Conservation (phyloP, 768 basidiomycete genomes). For the Leccinum subtestaceum region DNA sequence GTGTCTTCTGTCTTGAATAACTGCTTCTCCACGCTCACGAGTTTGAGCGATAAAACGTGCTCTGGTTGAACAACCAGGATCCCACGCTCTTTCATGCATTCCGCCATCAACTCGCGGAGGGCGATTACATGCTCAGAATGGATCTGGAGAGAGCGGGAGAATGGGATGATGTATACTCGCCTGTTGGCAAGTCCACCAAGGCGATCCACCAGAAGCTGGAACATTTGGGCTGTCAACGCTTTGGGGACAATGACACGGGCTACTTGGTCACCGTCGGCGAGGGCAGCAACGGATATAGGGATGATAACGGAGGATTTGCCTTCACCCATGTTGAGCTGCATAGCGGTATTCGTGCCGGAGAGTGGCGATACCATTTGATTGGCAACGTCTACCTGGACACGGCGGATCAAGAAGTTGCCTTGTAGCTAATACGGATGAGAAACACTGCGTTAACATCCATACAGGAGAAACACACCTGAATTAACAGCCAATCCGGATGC, state of each 20-base stretch:
- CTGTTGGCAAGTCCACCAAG: constrained; percentile 45
- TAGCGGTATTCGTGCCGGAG: constrained; percentile 34
- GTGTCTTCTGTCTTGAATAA: neutral
- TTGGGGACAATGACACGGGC: constrained; percentile 53
- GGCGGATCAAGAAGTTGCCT: constrained; percentile 41
- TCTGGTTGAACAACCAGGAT: constrained; percentile 53
- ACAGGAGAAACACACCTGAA: constrained; percentile 35
- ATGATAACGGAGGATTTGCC: constrained; percentile 51
- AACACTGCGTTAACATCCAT: neutral
- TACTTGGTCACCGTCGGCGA: constrained; percentile 44
- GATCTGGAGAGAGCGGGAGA: constrained; percentile 40
- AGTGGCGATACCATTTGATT: constrained; percentile 46
- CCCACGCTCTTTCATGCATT: constrained; percentile 40
- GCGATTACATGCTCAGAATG: constrained; percentile 10
- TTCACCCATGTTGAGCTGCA: constrained; percentile 60
- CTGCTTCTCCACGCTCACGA: constrained; percentile 43
- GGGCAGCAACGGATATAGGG: constrained; percentile 38
- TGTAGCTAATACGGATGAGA: constrained; percentile 37
- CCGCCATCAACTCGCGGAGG: constrained; percentile 34
- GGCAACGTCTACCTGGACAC: constrained; percentile 42
- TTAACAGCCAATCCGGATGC: constrained; percentile 42
- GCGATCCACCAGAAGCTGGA: constrained; percentile 43
- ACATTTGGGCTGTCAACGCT: constrained; percentile 45
- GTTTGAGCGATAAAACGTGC: constrained; percentile 49
- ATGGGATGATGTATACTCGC: constrained; percentile 48